Base-by-base conservation (phyloP, 352 stramenopile genomes). In the Phytophthora tubulina region DNA sequence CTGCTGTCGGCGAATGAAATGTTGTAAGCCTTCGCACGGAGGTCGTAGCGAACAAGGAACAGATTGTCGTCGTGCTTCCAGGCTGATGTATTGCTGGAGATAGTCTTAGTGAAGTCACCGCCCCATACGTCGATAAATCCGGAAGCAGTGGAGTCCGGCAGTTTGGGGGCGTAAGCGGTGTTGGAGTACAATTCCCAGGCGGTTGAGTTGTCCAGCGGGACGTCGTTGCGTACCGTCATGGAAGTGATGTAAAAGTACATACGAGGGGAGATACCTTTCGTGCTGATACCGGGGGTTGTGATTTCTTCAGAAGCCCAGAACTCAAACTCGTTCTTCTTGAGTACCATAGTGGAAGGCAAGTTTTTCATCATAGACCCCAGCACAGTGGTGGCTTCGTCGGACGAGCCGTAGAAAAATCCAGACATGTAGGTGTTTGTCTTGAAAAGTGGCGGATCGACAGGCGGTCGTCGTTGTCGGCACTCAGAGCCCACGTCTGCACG, bases 211-310 rank as follows among this genome's bases (percentile, higher is more conserved):
- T 45, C 32, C 14, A 76, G 63, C 15, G 69, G 69, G 14, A 36
- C 61, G 4, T 42, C 5, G 30, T 45, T n/a, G 31, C 63, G 69
- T 9, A 76, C 69, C n/a, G 69, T 76, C 51, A 76, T 63, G 15
- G 69, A 76, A 52, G 56, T 36, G 32, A 76, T 69, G 63, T 73
- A 76, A 51, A 76, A 73, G 51, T 63, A 76, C 31, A 63, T 63
- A 15, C 69, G 69, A 27, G 69, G 63, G 0, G 63, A 59, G 31
- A 69, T 36, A 0, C 50, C 73, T 38, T 73, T 14, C 50, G 63
- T 46, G 13, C 60, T 15, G 8, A 76, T 17, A 11, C 69, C 69
- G 31, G 69, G 63, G 2, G 69, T 76, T 45, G 69, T 50, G 36
- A 62, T 63, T 0, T 39, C 52, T 31, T 76, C 69, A 8, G 69